phyloP scores from a whole-genome alignment of 1,284 basidiomycete species.

The Spongispora temasekensis region DNA sequence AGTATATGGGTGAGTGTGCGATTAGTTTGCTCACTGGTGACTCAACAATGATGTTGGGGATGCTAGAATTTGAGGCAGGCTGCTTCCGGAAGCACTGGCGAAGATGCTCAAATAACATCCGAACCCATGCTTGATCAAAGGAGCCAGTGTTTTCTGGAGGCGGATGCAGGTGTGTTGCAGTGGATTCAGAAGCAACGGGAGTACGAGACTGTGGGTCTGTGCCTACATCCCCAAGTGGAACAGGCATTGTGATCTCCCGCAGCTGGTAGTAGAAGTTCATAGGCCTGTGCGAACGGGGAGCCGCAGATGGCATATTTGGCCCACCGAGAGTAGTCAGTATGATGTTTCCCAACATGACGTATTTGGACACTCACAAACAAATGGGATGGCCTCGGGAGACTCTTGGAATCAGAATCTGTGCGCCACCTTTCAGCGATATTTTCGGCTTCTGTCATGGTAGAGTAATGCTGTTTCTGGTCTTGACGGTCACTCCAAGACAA shows the following conservation, averaged over 20 bases:
- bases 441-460: conserved; percentile 29
- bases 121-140: conserved; percentile 1
- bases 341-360: too few relatives aligned
- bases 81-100: conserved; percentile 32
- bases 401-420: conserved; percentile 23
- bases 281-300: conserved; percentile 14
- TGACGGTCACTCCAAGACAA: conserved; percentile 18
- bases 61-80: conserved; percentile 27
- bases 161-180: conserved; percentile 1
- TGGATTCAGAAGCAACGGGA: conserved; percentile 13
- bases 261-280: conserved; percentile 21
- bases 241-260: conserved; percentile 20
- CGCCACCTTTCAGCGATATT: conserved; percentile 33
- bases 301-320: conserved; percentile 19
- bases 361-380: conserved; percentile 19
- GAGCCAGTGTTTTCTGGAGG: conserved; percentile 7
- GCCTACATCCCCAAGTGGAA: conserved; percentile 15
- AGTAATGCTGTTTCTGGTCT: conserved; percentile 13
- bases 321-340: neutral
- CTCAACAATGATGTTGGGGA: conserved; percentile 39
- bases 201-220: conserved; percentile 14
- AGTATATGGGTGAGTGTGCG: too few relatives aligned
- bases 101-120: conserved; percentile 23
- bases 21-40: conserved; percentile 38
- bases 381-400: conserved; percentile 15